Evolutionary conservation across 176 grass and related monocot genomes (phyloP).

Genomic region (Lolium multiflorum): DNA sequence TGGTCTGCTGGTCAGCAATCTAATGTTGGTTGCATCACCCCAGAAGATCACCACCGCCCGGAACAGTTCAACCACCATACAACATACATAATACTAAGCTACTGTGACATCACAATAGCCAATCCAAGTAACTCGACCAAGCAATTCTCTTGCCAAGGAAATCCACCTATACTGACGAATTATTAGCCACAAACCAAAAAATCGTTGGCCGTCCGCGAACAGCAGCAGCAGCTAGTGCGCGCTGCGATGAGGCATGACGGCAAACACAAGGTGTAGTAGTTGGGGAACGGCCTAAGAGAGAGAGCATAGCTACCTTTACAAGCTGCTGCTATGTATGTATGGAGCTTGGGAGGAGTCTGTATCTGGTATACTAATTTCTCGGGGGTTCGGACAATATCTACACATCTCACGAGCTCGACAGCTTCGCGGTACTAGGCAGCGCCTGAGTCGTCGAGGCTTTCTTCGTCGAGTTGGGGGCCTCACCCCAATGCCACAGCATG

Average conservation of each 20-base stretch:
- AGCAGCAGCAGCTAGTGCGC: conserved; percentile 20
- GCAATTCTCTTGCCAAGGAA: conserved; percentile 20
- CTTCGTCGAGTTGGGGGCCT: conserved; percentile 62
- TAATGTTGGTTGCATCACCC: conserved; percentile 52
- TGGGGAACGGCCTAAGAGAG: conserved; percentile 34
- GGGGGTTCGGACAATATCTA: conserved; percentile 40
- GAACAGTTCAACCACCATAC: conserved; percentile 52
- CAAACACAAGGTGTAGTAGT: conserved; percentile 45
- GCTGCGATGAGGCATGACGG: conserved; percentile 27
- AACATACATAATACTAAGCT: not conserved
- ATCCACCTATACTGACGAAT: conserved; percentile 53
- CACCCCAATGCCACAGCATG: conserved; percentile 94
- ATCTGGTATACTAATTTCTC: conserved; percentile 55
- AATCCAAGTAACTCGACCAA: not conserved
- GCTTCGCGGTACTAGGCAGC: not conserved
- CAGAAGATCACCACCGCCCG: conserved; percentile 31
- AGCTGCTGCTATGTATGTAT: conserved; percentile 65
- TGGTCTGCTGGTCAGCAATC: conserved; percentile 53
- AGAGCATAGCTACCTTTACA: conserved; percentile 61
- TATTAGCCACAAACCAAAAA: conserved; percentile 57
- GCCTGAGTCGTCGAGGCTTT: conserved; percentile 17
- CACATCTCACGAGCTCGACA: conserved; percentile 59
- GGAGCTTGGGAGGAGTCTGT: conserved; percentile 42
- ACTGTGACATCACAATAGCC: too few relatives aligned
- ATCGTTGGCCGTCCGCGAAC: conserved; percentile 37